Evolutionary conservation across 108 stramenopile genomes (phyloP), one percentile per base, ranked within the genome.

Genomic region (Cyclotella distinguenda): DNA sequence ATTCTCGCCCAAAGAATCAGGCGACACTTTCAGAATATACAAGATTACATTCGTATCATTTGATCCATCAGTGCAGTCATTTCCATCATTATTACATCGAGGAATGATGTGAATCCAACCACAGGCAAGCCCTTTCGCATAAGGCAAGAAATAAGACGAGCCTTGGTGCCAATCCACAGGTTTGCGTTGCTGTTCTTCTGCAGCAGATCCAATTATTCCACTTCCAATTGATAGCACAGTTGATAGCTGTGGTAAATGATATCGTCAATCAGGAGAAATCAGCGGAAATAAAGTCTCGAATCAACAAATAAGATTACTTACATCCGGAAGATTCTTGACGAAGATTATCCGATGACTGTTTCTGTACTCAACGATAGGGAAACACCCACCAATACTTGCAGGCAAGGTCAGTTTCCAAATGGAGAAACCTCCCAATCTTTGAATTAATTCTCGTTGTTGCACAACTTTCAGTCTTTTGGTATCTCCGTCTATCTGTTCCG

Each of bases 311-410:
- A 1, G 32, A 40, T 3, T 31, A 70, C 71, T 48, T 45, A 82
- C 81, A 60, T 68, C 33, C 16, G 58, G 22, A n/a, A 82, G 22
- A 13, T 54, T 12, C 42, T 75, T 34, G 0, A 86, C 66, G 64
- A 82, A 88, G 15, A 84, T 22, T 10, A 88, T 59, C 0, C 87
- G 58, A 60, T 86, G 83, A 53, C 63, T 78, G 31, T 64, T 77
- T 36, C 88, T 68, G 60, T 79, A 86, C 33, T 90, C 89, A 8
- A 87, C 77, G 32, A 90, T 59, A 0, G 86, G 85, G 48, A 80
- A 58, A 30, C 46, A 50, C 4, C 44, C 49, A 0, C 59, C 28
- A 33, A 18, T 49, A 22, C 59, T 45, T 2, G 45, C 35, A 3
- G 88, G 84, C 74, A 90, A 60, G 2, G 25, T 31, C 36, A 73